Evolutionary conservation across 2,329 filamentous ascomycete species (phyloP).

Genomic region (Madurella fahalii): DNA sequence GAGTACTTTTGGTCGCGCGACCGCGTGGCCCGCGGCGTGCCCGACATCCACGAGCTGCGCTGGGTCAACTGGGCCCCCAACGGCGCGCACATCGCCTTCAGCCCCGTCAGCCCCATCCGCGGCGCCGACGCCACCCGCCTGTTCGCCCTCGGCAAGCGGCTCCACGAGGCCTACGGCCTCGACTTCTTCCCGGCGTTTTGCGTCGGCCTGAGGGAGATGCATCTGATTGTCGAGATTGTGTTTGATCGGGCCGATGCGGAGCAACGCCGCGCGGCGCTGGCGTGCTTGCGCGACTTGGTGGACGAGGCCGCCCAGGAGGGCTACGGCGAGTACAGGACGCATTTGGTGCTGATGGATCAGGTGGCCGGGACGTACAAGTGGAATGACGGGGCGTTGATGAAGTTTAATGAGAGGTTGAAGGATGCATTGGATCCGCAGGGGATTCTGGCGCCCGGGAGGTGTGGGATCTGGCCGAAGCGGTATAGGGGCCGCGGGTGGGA

Average conservation of each 20-base stretch:
- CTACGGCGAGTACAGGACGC: conserved; percentile 45
- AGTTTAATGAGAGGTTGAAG: conserved; percentile 42
- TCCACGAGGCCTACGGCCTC: conserved; percentile 34
- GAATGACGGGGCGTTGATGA: conserved; percentile 39
- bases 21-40: conserved; percentile 33
- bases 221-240: conserved; percentile 44
- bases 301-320: conserved; percentile 39
- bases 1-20: conserved; percentile 38
- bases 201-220: conserved; percentile 35
- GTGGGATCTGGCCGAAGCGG: conserved; percentile 35
- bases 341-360: conserved; percentile 44
- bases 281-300: conserved; percentile 34
- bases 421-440: conserved; percentile 42
- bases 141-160: conserved; percentile 33
- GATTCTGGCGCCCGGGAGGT: conserved; percentile 35
- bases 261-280: conserved; percentile 32
- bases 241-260: conserved; percentile 44
- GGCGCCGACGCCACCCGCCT: conserved; percentile 38
- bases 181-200: conserved; percentile 40
- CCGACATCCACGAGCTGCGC: conserved; percentile 36
- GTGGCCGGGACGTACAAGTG: conserved; percentile 44
- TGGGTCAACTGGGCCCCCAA: conserved; percentile 50
- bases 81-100: conserved; percentile 49
- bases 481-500: conserved; percentile 35
- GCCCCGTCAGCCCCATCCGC: conserved; percentile 44